A percentile compares a stretch with the other conserved stretches of the same genome.
Conservation (phyloP, 2,329 filamentous ascomycete genomes). For the Phaeosphaeriaceae sp. region DNA sequence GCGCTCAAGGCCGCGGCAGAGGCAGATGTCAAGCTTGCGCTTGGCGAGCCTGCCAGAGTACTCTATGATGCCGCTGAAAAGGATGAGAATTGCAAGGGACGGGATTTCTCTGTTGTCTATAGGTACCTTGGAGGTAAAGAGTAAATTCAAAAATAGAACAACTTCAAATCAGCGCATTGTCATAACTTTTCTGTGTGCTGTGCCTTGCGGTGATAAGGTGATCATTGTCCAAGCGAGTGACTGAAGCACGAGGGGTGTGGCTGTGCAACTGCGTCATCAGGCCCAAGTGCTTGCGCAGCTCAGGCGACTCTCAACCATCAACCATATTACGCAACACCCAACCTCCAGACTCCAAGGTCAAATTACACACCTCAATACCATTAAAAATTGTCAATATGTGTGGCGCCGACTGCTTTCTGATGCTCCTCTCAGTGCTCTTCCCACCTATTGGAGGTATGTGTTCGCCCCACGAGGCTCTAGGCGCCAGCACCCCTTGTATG, state of each 20-base stretch:
- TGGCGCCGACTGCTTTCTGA: constrained; percentile 66
- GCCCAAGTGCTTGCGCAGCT: not conserved
- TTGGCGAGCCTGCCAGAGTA: constrained; percentile 54
- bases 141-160: constrained; percentile 20
- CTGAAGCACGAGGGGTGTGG: not conserved
- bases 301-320: constrained; percentile 5
- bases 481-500: constrained; percentile 10
- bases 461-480: constrained; percentile 15
- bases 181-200: not conserved
- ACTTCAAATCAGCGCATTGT: not conserved
- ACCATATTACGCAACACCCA: not conserved
- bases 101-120: constrained; percentile 60
- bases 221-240: no score
- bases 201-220: not conserved
- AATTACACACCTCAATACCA: not conserved
- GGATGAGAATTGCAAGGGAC: constrained; percentile 54
- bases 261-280: constrained; percentile 3
- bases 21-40: constrained; percentile 50
- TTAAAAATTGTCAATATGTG: constrained; percentile 56
- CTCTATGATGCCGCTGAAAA: constrained; percentile 55
- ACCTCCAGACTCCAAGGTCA: not conserved
- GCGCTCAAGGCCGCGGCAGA: constrained; percentile 56
- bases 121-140: constrained; percentile 57
- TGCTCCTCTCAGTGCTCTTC: constrained; percentile 66
- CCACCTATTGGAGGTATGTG: constrained; percentile 63